Evolutionary conservation across 2,329 filamentous ascomycete species (phyloP).

Genomic region (Cercospora canescens): DNA sequence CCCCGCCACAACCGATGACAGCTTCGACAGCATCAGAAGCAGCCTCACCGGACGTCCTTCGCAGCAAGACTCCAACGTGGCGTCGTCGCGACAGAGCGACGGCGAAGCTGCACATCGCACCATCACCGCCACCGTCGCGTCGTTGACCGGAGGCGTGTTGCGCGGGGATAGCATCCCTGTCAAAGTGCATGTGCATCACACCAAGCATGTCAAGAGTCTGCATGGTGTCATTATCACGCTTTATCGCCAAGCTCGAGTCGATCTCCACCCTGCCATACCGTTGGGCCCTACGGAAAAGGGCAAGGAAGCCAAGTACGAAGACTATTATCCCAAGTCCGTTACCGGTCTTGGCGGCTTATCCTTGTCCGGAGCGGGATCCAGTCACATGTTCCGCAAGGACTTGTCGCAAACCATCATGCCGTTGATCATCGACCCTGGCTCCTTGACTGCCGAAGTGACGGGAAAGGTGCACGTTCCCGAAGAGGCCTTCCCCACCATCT

Average conservation of each 20-base stretch:
- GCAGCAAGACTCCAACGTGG: slow-evolving; percentile 42
- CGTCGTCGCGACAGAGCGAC: slow-evolving; percentile 45
- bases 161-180: slow-evolving; percentile 82
- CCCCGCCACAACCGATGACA: slow-evolving; percentile 52
- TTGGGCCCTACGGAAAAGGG: slow-evolving; percentile 63
- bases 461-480: slow-evolving; percentile 84
- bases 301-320: slow-evolving; percentile 71
- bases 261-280: slow-evolving; percentile 69
- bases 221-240: slow-evolving; percentile 91
- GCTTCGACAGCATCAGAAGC: slow-evolving; percentile 39
- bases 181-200: slow-evolving; percentile 80
- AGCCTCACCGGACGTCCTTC: slow-evolving; percentile 33
- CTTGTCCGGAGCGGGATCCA: slow-evolving; percentile 80
- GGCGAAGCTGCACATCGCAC: slow-evolving; percentile 61
- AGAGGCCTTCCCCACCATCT: slow-evolving; percentile 89
- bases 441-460: slow-evolving; percentile 75
- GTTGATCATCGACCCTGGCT: slow-evolving; percentile 80
- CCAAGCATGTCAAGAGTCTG: slow-evolving; percentile 84
- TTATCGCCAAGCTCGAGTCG: slow-evolving; percentile 86
- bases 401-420: slow-evolving; percentile 85
- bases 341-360: slow-evolving; percentile 86
- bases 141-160: slow-evolving; percentile 79
- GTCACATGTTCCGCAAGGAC: slow-evolving; percentile 93
- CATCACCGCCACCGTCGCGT: slow-evolving; percentile 82
- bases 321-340: slow-evolving; percentile 82